Base-by-base conservation (phyloP, 352 stramenopile species). In the Phytophthora lateralis region DNA sequence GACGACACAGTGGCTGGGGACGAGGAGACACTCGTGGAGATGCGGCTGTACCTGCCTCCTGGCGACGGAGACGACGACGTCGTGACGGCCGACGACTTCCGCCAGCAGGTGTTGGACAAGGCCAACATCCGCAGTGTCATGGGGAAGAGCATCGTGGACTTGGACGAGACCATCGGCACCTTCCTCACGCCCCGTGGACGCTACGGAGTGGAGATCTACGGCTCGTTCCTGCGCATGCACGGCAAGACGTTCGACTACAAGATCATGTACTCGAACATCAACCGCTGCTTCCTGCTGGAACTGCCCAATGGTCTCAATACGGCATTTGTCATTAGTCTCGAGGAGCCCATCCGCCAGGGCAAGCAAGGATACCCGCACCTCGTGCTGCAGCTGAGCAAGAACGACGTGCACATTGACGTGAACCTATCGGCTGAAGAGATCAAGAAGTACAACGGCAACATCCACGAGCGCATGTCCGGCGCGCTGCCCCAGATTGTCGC, bases 261-360 rank as follows among this genome's bases (percentile, higher is more conserved):
- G 82, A 99, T 99, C 71, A 94, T 97, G 79, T 99, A 99, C 85
- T 97, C 98, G 52, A 98, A 99, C 75, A 99, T 99, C 71, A 98
- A 97, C 60, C 91, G 97, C 26, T 96, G 99, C 49, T 99, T 99
- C 67, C 64, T 99, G 21, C 75, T 99, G 52, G 93, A 98, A 56
- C 95, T 98, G 64, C 95, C 97, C 9, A 98, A 99, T 69, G 93
- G 97, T 52, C 91, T 98, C 49, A 97, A 98, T 72, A 97, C 96
- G 69, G 95, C 95, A 12, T 99, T 99, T 78, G 97, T 99, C 34
- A 99, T 99, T 81, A 98, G 91, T 39, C 83, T 99, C 11, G 95
- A 98, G 55, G 98, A 99, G 69, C 97, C 97, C 2, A 99, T 99
- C 76, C 95, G 96, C 34, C 97, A 99, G 78, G 98, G 98, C 39